Percentiles rank a stretch among this genome's conserved stretches.
Conservation (phyloP, 2,329 filamentous ascomycete genomes). For the Chaetomiaceae sp. region DNA sequence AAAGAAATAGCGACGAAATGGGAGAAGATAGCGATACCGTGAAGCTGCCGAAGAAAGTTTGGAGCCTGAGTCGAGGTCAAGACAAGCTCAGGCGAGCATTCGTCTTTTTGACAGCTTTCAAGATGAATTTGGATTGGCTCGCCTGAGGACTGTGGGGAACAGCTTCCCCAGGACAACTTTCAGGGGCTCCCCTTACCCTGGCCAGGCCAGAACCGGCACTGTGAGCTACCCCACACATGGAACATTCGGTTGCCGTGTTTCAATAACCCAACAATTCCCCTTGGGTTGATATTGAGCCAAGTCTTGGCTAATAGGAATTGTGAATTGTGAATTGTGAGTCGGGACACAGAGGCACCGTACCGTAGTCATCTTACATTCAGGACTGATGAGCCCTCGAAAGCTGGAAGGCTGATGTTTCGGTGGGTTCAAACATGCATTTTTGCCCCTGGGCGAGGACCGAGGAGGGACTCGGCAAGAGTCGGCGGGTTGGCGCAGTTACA, state of each 20-base stretch:
- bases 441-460: too few species aligned
- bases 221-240: background rate
- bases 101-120: constrained; percentile 29
- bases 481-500: background rate
- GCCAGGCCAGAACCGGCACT: background rate
- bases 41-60: background rate
- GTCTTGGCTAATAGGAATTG: too few species aligned
- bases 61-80: background rate
- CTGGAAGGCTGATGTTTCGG: too few species aligned
- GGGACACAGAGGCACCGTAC: too few species aligned
- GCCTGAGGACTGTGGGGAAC: constrained; percentile 24
- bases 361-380: too few species aligned
- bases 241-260: too few species aligned
- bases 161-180: constrained; percentile 14
- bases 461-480: background rate
- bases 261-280: too few species aligned
- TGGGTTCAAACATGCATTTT: too few species aligned
- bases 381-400: too few species aligned
- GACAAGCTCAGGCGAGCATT: constrained; percentile 12
- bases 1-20: background rate
- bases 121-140: constrained; percentile 20
- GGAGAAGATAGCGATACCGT: background rate
- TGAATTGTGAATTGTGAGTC: too few species aligned
- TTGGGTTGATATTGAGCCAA: too few species aligned
- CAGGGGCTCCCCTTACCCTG: constrained; percentile 13